Base-by-base conservation (phyloP, 2,329 filamentous ascomycete species). In the Fusarium sambucinum region DNA sequence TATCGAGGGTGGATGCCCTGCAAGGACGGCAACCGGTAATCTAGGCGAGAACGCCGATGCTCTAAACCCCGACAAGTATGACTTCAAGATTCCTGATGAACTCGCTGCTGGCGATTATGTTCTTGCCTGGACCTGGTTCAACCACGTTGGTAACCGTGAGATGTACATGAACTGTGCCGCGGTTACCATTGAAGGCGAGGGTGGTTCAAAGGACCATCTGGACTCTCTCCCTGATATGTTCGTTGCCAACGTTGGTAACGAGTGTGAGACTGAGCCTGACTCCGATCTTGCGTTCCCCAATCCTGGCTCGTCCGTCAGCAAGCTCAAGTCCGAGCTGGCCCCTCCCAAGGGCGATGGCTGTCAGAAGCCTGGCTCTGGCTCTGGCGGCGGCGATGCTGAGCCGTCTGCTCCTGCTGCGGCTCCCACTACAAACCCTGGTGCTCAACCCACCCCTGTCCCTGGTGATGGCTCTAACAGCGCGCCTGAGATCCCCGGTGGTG, bases 111-210 rank as follows among this genome's bases (percentile, higher is more conserved):
- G 95, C 6, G 86, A 94, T 40, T 94, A 92, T 27, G 92, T 90
- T 0, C 84, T 98, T 7, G 93, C 93, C 0, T 98, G 94, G 94
- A 93, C 93, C 1, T 98, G 96, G 96, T 89, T 97, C 80, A 98
- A 98, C 83, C 91, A 91, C 62, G 75, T 97, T 12, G 96, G 96
- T 4, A 97, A 97, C 82, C 90, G 94, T 1, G 96, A 98, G 77
- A 93, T 97, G 86, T 97, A 98, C 85, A 97, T 97, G 94, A 96
- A 97, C 85, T 99, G 95, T 73, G 93, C 91, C 0, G 88, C 92
- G 0, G 79, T 97, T 47, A 86, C 84, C 0, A 84, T 98, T 25
- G 87, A 87, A 0, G 87, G 87, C 11, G 69, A 66, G 0, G 80
- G 79, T 0, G 86, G 86, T 53, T 78, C 79, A 42, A 73, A 87